Evolutionary conservation across 352 stramenopile species (phyloP).

Genomic region (Plasmopara muralis): DNA sequence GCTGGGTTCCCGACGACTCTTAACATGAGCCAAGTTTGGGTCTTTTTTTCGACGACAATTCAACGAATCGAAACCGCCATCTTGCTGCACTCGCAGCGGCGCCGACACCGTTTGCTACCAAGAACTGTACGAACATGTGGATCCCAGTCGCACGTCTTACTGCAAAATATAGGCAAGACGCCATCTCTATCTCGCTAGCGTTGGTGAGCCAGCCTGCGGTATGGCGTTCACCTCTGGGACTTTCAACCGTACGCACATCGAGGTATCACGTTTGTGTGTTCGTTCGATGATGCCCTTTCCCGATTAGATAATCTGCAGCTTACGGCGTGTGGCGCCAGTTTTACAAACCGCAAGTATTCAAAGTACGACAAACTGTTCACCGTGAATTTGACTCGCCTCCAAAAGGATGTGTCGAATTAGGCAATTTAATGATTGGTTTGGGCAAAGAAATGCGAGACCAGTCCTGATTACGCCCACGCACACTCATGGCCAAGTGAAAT

Average conservation of each 20-base stretch:
- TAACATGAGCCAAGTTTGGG: background rate
- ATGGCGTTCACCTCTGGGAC: background rate
- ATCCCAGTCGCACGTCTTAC: background rate
- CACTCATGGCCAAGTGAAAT: background rate
- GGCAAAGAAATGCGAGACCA: background rate
- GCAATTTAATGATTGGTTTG: conserved; percentile 1
- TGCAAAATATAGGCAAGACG: background rate
- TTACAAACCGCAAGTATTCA: background rate
- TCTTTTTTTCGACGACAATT: background rate
- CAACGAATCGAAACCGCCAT: background rate
- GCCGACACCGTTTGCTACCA: background rate
- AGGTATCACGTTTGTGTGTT: background rate
- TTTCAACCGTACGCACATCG: background rate
- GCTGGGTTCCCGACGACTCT: background rate
- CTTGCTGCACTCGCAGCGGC: background rate
- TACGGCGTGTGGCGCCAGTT: background rate
- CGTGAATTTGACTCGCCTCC: background rate
- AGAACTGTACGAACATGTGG: background rate
- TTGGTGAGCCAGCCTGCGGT: background rate
- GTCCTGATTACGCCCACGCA: conserved; percentile 1
- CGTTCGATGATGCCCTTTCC: background rate
- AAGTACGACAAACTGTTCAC: background rate
- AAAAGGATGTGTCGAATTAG: background rate
- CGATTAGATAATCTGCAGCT: background rate
- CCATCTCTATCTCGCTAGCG: background rate